These are phyloP conservation scores for Carpinus fangiana DNA, from an alignment of 306 rosid genomes.

Conservation along the genomic window DNA sequence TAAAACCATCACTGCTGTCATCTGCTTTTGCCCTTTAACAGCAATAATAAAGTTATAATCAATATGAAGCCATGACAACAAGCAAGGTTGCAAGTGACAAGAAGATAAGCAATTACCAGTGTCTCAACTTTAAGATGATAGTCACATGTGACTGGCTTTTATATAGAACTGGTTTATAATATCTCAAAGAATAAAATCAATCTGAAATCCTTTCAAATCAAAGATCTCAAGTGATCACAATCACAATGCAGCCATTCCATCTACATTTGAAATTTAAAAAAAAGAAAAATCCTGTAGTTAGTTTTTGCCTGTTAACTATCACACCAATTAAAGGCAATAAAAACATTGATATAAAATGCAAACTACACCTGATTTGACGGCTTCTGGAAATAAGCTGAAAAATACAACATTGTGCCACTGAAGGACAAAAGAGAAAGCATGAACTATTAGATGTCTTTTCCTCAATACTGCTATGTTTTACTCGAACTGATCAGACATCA, in stretches of 20 bases:
- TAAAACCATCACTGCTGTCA: conserved; percentile 14
- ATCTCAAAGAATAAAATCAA: neutral
- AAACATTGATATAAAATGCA: conserved; percentile 16
- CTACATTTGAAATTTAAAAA: neutral
- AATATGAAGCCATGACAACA: neutral
- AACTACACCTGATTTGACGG: conserved; percentile 23
- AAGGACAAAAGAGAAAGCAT: neutral
- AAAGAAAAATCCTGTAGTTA: neutral
- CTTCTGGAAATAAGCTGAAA: conserved; percentile 7
- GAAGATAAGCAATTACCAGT: conserved; percentile 7
- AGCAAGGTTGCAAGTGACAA: neutral
- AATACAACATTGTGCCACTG: conserved; percentile 13
- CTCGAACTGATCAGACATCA: neutral
- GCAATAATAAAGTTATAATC: conserved; percentile 17
- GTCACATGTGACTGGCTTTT: neutral
- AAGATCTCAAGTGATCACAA: neutral
- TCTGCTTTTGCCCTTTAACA: conserved; percentile 19
- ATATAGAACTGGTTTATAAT: neutral
- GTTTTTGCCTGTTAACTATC: neutral
- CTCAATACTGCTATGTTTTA: neutral
- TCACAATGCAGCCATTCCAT: neutral
- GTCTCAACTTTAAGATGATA: neutral
- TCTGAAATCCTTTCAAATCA: neutral
- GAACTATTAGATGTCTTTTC: neutral
- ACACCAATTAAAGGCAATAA: conserved; percentile 20